Evolutionary conservation across 352 stramenopile species (phyloP), one percentile per base, ranked within the genome.

Genomic region (Pythium diclinum): DNA sequence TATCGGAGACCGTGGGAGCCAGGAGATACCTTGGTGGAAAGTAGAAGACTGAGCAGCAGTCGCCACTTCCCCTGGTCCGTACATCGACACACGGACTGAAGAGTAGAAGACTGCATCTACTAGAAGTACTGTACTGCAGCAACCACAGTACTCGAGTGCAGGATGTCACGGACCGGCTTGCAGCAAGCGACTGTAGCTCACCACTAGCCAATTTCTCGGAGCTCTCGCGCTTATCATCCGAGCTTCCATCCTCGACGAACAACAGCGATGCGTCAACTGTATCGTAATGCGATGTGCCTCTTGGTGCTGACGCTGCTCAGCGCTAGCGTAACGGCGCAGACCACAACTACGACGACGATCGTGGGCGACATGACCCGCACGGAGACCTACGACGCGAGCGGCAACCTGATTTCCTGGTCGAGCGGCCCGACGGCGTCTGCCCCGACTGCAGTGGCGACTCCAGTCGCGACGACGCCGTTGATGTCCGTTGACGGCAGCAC

Each of bases 181-280:
- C n/a, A 8, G n/a, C 6, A 13, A 14, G 44, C 44, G 28, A 21
- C 19, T 6, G 14, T 2, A 30, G n/a, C 21, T 23, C 49, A 25
- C 25, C 49, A 56, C 30, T 56, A 38, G 25, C 49, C 49, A 56
- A 52, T 51, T 61, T 47, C 55, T 61, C 55, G 55, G 55, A 61
- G 55, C 55, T 47, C 38, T 61, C 38, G 55, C n/a, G 33, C 49
- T 38, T 56, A 56, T 56, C 23, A 61, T 61, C 55, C 55, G 55
- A 61, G 55, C 55, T 53, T 13, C 33, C 55, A 17, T 23, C 25
- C 25, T 40, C 17, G 49, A 56, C 49, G 25, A 28, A 28, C 25
- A 28, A 38, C 23, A 13, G 6, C 16, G 9, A 53, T 46, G 34
- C 10, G 10, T 10, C 16, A 14, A 21, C 6, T 38, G 36, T 14